Base-by-base conservation (phyloP, 805 yeast genomes). In the Kockiozyma suomiensis region DNA sequence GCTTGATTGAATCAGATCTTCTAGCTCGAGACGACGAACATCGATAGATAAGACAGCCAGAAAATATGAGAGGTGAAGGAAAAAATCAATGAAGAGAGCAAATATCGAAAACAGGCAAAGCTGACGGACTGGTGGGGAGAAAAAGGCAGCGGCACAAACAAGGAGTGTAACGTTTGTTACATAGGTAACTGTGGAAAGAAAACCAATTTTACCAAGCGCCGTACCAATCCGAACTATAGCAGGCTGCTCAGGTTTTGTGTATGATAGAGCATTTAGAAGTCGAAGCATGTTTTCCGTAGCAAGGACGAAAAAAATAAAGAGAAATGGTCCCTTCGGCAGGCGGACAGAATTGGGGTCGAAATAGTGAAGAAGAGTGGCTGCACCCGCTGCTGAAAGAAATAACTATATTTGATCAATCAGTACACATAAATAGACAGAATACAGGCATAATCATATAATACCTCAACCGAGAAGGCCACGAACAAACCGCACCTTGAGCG, bases 21-120 rank as follows among this genome's bases (percentile, higher is more conserved):
- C 81, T 17, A 86, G 76, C 65, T 86, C 92, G 28, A 81, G 71
- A 55, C 90, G 78, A 49, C 85, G 80, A 32, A 85, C 74, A 73
- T 90, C 96, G 40, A 89, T 81, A 17, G 86, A 79, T 32, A 88
- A 74, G 1, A 88, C 82, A 0, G 90, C 84, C 1, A 85, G 75
- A 59, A 88, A 81, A 70, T 78, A 88, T 0, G 92, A 82, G 50
- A 84, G 69, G 65, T 85, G 90, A 40, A 89, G 73, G 4, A 80
- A 58, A 68, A 83, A 87, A 64, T 87, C 89, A 41, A 85, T 72
- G 1, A 82, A 30, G n/a, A 87, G 66, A 0, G 85, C 79, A 30
- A 80, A 53, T 0, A 79, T 66, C 0, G 82, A 72, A 67, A 83
- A 83, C 10, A 78, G 64, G 55, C 83, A 79, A 46, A 77, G 77